Conservation (phyloP, 225 moss, liverwort and hornwort genomes). For the Anthoceros angustus region DNA sequence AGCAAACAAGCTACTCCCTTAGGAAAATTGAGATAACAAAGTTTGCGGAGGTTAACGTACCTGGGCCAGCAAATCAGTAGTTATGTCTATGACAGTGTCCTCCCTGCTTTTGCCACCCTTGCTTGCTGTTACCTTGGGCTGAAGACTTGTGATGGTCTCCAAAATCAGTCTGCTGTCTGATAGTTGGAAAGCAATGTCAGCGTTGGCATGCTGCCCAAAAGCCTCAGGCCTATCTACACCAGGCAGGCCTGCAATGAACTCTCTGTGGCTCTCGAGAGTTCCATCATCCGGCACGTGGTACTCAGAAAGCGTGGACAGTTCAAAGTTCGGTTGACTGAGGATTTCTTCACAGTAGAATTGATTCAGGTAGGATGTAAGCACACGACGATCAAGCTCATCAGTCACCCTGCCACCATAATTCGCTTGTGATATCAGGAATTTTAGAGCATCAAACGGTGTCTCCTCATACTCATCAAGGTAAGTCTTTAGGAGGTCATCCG, state of each 20-base stretch:
- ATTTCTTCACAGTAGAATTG: conserved; percentile 54
- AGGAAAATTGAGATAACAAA: neutral
- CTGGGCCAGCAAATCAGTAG: conserved; percentile 45
- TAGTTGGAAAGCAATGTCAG: conserved; percentile 67
- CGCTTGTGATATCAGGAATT: conserved; percentile 72
- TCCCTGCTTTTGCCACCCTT: conserved; percentile 32
- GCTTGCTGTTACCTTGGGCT: conserved; percentile 25
- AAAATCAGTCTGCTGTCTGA: conserved; percentile 44
- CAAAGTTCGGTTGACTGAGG: conserved; percentile 35
- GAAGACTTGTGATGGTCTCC: conserved; percentile 38
- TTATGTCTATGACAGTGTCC: conserved; percentile 40
- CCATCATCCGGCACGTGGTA: conserved; percentile 78
- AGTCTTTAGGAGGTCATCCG: conserved; percentile 48
- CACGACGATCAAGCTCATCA: conserved; percentile 61
- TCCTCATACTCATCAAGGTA: conserved; percentile 65
- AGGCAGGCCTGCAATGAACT: conserved; percentile 53
- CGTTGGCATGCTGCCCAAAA: conserved; percentile 75
- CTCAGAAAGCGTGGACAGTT: conserved; percentile 31
- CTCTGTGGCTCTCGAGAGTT: conserved; percentile 56
- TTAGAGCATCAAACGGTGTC: conserved; percentile 66
- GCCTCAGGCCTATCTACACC: conserved; percentile 51
- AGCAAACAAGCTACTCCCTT: no score
- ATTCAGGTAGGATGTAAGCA: conserved; percentile 58
- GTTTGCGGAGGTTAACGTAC: conserved; percentile 10
- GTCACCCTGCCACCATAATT: conserved; percentile 78